These are phyloP conservation scores for Monosporascus sp. DNA, from an alignment of 2,329 filamentous ascomycete genomes.

Conservation along the genomic window DNA sequence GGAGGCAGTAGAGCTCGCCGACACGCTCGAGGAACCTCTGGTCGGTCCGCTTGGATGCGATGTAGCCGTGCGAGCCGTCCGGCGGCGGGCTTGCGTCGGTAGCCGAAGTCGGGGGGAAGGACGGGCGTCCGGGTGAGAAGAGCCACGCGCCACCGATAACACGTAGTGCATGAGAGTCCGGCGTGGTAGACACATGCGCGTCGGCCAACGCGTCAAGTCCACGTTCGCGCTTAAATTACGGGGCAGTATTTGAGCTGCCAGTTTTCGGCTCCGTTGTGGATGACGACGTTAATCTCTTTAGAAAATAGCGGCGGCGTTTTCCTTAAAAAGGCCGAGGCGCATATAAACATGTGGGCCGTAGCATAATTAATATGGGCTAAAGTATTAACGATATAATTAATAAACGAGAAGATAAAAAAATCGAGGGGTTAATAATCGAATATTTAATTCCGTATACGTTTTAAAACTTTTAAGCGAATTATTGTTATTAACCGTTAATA, in stretches of 20 bases:
- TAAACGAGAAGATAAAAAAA: no score
- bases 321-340: slow-evolving; percentile 7
- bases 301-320: no score
- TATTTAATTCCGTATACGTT: no score
- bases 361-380: slow-evolving; percentile 39
- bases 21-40: slow-evolving; percentile 26
- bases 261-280: background rate
- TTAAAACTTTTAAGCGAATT: no score
- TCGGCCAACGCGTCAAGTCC: background rate
- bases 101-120: slow-evolving; percentile 1
- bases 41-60: no score
- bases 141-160: slow-evolving; percentile 17
- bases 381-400: no score
- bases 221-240: slow-evolving; percentile 1
- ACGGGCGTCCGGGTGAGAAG: background rate
- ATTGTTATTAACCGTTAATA: slow-evolving; percentile 13
- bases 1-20: slow-evolving; percentile 2
- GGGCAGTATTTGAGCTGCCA: slow-evolving; percentile 1
- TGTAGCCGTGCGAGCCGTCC: slow-evolving; percentile 13
- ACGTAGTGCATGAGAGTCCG: slow-evolving; percentile 26
- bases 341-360: slow-evolving; percentile 30
- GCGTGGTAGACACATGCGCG: slow-evolving; percentile 1
- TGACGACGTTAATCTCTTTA: background rate
- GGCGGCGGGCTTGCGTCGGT: background rate
- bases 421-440: no score